Percentiles rank a stretch among this genome's conserved stretches.
Conservation (phyloP, 2,329 filamentous ascomycete species). For the Claviceps paspali region DNA sequence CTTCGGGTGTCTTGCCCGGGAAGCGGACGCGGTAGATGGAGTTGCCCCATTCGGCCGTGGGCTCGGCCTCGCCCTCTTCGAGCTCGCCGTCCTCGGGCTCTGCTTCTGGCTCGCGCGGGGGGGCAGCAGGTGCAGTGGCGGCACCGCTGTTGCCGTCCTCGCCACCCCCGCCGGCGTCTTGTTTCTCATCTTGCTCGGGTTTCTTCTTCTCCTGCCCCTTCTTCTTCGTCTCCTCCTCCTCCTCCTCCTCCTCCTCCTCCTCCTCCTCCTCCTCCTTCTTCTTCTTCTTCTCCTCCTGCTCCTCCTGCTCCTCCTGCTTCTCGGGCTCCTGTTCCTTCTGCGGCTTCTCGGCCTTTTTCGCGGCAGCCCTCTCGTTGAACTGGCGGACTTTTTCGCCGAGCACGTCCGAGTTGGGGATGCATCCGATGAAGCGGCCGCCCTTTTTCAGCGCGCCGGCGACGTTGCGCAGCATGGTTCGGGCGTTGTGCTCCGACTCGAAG, state of each 20-base stretch:
- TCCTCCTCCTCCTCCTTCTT: not conserved
- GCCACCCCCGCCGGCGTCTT: no score
- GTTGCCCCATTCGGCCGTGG: conserved; percentile 77
- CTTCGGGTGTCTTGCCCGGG: conserved; percentile 62
- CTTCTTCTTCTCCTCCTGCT: conserved; percentile 8
- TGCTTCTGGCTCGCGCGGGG: no score
- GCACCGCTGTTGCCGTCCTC: conserved; percentile 2
- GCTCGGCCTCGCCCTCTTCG: conserved; percentile 47
- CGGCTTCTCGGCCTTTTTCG: conserved; percentile 26
- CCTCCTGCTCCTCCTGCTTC: conserved; percentile 12
- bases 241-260: not conserved
- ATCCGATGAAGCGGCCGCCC: conserved; percentile 84
- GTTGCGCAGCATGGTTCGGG: conserved; percentile 82
- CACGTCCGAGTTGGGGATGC: conserved; percentile 93
- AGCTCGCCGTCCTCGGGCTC: conserved; percentile 28
- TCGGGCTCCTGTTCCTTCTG: no score
- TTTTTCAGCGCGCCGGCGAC: conserved; percentile 84
- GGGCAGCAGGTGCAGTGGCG: conserved; percentile 7
- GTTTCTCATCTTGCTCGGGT: conserved; percentile 6
- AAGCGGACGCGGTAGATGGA: conserved; percentile 85
- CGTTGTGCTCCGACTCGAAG: conserved; percentile 83
- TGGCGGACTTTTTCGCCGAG: conserved; percentile 64
- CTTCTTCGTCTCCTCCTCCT: not conserved
- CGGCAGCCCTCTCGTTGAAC: conserved; percentile 44
- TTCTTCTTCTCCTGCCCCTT: not conserved